Base-by-base conservation (phyloP, 352 stramenopile species). In the Phytophthora rubi region DNA sequence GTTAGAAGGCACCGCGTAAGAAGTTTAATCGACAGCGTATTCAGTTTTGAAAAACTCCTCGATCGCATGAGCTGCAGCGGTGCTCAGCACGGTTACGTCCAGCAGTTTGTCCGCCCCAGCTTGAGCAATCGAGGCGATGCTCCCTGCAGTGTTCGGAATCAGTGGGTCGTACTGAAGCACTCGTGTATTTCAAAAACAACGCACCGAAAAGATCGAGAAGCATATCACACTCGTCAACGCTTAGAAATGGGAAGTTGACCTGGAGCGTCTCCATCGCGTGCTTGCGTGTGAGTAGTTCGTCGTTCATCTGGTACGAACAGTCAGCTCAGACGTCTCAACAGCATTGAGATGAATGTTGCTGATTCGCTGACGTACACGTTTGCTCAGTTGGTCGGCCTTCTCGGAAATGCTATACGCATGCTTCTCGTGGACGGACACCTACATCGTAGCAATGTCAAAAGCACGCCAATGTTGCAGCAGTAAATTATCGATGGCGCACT, bases 191-290 rank as follows among this genome's bases (percentile, higher is more conserved):
- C 37, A 44, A 15, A 15, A 7, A 48, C 35, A 16, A 65, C 73
- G n/a, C 44, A 90, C 85, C 85, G 47, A 91, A 93, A 28, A 91
- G 57, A 53, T 92, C 85, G n/a, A 93, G 71, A 9, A 93, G 73
- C 85, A 93, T 93, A 23, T 93, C 85, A 39, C 80, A 91, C 39
- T 93, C 85, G 56, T 89, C 85, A 3, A 55, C 48, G 37, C 61
- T 83, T 18, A 93, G 67, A 47, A 91, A 90, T 15, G 73, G 71
- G 49, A 93, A 86, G 68, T 89, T 93, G 13, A 61, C 58, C 28
- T 63, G 70, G 5, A 93, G 60, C 10, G 73, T 75, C 1, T 57
- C 30, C 48, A 92, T 68, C 7, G 83, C 82, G 48, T 89, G 73
- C 16, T 82, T 75, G 10, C 79, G 75, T 8, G 73, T 76, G 26